These are phyloP conservation scores for Leccinum aurantiacum DNA, from an alignment of 768 basidiomycete species.

Conservation along the genomic window DNA sequence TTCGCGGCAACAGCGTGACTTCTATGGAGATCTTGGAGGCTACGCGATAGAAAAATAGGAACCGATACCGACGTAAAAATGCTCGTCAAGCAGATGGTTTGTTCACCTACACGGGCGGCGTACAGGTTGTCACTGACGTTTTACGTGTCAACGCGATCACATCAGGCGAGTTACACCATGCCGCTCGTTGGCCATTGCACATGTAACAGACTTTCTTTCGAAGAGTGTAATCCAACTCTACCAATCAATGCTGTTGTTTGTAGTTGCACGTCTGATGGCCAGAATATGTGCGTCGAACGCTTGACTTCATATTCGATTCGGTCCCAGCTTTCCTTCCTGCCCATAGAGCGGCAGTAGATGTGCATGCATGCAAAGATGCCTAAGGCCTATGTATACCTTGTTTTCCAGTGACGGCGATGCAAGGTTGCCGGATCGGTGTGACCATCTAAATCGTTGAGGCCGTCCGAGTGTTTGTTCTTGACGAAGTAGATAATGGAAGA, in stretches of 20 bases:
- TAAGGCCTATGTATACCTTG: neutral
- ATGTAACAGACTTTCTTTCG: neutral
- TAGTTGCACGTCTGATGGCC: neutral
- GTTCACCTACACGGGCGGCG: neutral
- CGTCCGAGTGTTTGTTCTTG: no score
- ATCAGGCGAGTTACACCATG: constrained; percentile 8
- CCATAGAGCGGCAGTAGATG: neutral
- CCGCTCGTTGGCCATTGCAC: neutral
- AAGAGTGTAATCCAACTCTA: neutral
- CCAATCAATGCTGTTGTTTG: neutral
- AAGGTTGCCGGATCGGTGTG: no score
- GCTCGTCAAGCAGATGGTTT: constrained; percentile 10
- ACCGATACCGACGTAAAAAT: neutral
- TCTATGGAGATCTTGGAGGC: constrained; percentile 89
- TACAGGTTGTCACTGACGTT: constrained; percentile 5
- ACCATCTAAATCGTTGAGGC: no score
- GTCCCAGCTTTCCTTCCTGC: neutral
- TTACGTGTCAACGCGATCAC: constrained; percentile 1
- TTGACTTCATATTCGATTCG: neutral
- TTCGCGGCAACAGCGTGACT: constrained; percentile 95
- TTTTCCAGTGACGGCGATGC: no score
- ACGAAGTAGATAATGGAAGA: no score
- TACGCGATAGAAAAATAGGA: constrained; percentile 35
- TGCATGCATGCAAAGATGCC: neutral
- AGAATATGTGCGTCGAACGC: neutral